A percentile compares a stretch with the other conserved stretches of the same genome.
Conservation (phyloP, 768 basidiomycete genomes). For the Hypsizygus marmoreus region DNA sequence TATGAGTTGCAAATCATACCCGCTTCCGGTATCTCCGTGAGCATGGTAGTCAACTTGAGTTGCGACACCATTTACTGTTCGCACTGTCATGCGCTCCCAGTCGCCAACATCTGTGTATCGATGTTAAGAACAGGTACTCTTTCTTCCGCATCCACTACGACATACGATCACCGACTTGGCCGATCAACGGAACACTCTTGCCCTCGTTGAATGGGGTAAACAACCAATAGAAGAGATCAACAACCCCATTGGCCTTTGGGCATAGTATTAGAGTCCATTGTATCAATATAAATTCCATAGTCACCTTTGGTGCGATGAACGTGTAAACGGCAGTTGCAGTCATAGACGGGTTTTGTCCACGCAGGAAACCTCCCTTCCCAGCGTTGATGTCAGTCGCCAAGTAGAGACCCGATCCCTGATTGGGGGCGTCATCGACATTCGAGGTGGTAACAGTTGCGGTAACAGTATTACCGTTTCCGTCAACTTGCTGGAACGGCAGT, state of each 20-base stretch:
- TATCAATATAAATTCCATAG: neutral
- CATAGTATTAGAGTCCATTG: neutral
- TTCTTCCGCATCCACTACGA: neutral
- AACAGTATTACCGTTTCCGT: constrained; percentile 14
- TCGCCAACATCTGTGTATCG: constrained; percentile 16
- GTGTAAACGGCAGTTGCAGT: constrained; percentile 13
- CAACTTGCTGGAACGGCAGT: constrained; percentile 9
- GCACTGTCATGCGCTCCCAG: constrained; percentile 21
- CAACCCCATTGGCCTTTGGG: constrained; percentile 15
- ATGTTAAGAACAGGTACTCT: neutral
- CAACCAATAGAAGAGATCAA: constrained; percentile 19
- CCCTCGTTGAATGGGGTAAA: constrained; percentile 21
- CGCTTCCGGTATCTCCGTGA: constrained; percentile 17
- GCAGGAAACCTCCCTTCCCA: constrained; percentile 16
- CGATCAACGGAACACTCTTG: constrained; percentile 14
- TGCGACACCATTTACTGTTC: constrained; percentile 18
- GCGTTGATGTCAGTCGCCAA: constrained; percentile 13
- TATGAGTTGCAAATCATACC: constrained; percentile 6
- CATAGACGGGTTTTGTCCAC: constrained; percentile 19
- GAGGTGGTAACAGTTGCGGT: constrained; percentile 6
- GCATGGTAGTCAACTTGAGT: constrained; percentile 22
- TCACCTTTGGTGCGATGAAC: constrained; percentile 20
- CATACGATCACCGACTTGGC: constrained; percentile 19
- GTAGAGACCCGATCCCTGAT: constrained; percentile 13
- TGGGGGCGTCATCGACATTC: constrained; percentile 10